A percentile compares a stretch with the other conserved stretches of the same genome.
Conservation (phyloP, 257 asterid species). For the Forsythia viridissima region DNA sequence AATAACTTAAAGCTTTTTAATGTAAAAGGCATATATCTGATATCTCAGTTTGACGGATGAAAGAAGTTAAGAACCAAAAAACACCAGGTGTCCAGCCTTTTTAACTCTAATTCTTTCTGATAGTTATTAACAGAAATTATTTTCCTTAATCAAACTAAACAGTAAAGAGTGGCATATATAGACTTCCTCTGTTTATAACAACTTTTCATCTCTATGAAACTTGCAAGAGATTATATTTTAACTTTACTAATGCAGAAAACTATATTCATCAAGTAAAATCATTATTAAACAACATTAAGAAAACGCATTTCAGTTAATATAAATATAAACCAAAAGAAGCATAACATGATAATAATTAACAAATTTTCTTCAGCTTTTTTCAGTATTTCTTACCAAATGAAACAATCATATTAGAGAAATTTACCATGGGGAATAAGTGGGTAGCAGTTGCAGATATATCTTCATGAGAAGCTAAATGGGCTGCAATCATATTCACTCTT, state of each 20-base stretch:
- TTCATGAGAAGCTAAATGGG: constrained; percentile 57
- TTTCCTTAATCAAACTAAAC: too few relatives aligned
- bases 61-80: too few relatives aligned
- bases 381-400: neutral
- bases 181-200: neutral
- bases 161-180: neutral
- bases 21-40: too few relatives aligned
- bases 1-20: too few relatives aligned
- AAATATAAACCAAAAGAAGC: neutral
- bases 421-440: constrained; percentile 75
- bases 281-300: neutral
- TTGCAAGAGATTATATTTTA: too few relatives aligned
- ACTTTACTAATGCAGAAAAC: neutral
- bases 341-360: neutral
- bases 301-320: neutral
- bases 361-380: neutral
- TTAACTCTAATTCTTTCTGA: too few relatives aligned
- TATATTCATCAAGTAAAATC: neutral
- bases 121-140: too few relatives aligned
- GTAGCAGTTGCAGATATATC: constrained; percentile 70
- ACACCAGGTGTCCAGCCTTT: too few relatives aligned
- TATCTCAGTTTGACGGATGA: too few relatives aligned
- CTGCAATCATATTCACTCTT: constrained; percentile 59
- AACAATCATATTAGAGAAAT: neutral
- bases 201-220: neutral